These are phyloP conservation scores for Beauveria sp. DNA, from an alignment of 2,329 filamentous ascomycete genomes.

Conservation along the genomic window DNA sequence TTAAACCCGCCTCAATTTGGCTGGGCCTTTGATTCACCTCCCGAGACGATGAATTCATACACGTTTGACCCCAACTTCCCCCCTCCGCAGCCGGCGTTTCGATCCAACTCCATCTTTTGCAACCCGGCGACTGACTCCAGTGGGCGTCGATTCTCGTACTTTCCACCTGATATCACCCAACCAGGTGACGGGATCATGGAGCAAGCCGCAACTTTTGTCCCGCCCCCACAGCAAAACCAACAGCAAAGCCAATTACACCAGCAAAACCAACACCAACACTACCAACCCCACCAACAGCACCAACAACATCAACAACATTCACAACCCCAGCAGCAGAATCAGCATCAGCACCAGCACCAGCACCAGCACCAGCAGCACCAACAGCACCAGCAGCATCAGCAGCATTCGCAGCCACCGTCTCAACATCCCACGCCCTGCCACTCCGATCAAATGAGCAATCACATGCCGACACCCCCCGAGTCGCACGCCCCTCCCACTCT, in stretches of 20 bases:
- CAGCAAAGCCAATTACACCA: background rate
- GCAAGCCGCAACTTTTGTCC: slow-evolving; percentile 4
- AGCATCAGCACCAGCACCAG: slow-evolving; percentile 5
- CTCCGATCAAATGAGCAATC: slow-evolving; percentile 24
- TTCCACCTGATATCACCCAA: slow-evolving; percentile 47
- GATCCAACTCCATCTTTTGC: slow-evolving; percentile 60
- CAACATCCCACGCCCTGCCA: slow-evolving; percentile 16
- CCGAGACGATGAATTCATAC: slow-evolving; percentile 44
- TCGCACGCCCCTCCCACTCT: slow-evolving; percentile 26
- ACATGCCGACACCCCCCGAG: slow-evolving; percentile 39
- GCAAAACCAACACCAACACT: slow-evolving; percentile 2
- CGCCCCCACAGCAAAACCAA: slow-evolving; percentile 4
- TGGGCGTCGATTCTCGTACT: slow-evolving; percentile 55
- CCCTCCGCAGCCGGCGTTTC: slow-evolving; percentile 46
- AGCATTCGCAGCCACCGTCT: slow-evolving; percentile 15
- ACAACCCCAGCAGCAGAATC: slow-evolving; percentile 9
- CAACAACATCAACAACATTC: slow-evolving; percentile 14
- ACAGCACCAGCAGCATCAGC: slow-evolving; percentile 13
- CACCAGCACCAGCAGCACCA: slow-evolving; percentile 14
- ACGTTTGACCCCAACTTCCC: slow-evolving; percentile 34
- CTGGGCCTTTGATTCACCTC: slow-evolving; percentile 48
- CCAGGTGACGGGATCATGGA: slow-evolving; percentile 19
- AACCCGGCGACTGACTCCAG: slow-evolving; percentile 47
- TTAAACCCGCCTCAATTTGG: slow-evolving; percentile 47
- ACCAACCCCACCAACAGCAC: slow-evolving; percentile 8